Conservation (phyloP, 2,329 filamentous ascomycete species). For the Teratosphaeria nubilosa region DNA sequence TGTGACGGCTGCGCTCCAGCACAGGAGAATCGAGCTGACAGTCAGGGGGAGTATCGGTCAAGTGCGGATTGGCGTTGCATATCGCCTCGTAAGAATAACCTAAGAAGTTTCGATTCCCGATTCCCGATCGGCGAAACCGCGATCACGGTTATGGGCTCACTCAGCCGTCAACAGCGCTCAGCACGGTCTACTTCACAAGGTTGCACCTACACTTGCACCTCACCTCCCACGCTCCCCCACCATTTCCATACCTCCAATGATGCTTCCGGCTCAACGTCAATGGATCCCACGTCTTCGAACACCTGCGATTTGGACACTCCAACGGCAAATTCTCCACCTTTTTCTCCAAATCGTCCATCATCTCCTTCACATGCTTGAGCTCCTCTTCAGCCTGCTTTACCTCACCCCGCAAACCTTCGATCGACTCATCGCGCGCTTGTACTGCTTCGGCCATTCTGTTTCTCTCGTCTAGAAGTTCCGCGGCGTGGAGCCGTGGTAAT, state of each 20-base stretch:
- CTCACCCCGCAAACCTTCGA: not conserved
- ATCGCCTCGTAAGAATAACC: too few species aligned
- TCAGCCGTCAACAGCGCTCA: too few species aligned
- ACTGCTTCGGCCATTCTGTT: not conserved
- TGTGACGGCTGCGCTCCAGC: too few species aligned
- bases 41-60: too few species aligned
- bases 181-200: not conserved
- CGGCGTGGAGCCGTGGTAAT: not conserved
- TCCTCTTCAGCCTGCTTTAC: not conserved
- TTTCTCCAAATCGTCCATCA: not conserved
- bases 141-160: too few species aligned
- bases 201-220: not conserved
- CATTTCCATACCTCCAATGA: not conserved
- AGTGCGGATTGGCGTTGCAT: too few species aligned
- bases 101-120: too few species aligned
- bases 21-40: too few species aligned
- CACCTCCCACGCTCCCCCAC: not conserved
- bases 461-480: not conserved
- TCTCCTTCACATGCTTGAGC: not conserved
- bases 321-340: not conserved
- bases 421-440: not conserved
- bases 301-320: not conserved
- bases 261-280: not conserved
- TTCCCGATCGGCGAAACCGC: too few species aligned
- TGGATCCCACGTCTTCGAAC: not conserved